These are phyloP conservation scores for Lotmaria passim DNA, from an alignment of 208 protist species.

Conservation along the genomic window DNA sequence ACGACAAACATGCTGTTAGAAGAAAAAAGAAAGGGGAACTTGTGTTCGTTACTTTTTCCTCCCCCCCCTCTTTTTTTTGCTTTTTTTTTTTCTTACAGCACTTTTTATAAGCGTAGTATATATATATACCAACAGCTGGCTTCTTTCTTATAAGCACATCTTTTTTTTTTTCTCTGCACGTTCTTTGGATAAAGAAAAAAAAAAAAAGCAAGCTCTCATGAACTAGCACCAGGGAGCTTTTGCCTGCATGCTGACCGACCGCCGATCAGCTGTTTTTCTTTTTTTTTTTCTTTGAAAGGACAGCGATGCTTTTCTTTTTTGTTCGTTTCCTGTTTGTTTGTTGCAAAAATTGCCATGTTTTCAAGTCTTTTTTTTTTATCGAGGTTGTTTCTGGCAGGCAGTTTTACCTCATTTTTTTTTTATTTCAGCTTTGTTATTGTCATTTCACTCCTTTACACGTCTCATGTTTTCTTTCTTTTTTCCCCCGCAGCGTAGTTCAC, in stretches of 20 bases:
- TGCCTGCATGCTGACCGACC: slow-evolving; percentile 1
- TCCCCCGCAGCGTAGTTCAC: too few species aligned
- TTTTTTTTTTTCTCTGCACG: too few species aligned
- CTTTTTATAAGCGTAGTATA: too few species aligned
- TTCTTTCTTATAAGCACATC: too few species aligned
- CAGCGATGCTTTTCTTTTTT: slow-evolving; percentile 11
- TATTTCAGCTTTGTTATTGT: not conserved
- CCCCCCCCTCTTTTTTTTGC: not conserved
- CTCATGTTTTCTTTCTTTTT: too few species aligned
- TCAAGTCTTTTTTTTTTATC: not conserved
- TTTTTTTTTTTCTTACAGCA: not conserved
- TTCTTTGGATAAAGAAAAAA: too few species aligned
- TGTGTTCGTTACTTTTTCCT: not conserved
- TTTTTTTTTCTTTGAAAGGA: slow-evolving; percentile 8
- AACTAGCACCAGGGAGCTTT: too few species aligned
- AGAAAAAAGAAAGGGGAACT: not conserved
- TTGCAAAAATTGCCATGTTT: not conserved
- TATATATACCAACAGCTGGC: too few species aligned
- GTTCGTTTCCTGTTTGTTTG: not conserved
- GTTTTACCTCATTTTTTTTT: slow-evolving; percentile 9
- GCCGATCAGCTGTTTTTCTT: too few species aligned
- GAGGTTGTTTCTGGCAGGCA: not conserved
- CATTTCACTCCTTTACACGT: too few species aligned
- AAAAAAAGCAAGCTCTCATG: too few species aligned
- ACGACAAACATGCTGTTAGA: slow-evolving; percentile 27